Percentiles rank a stretch among this genome's conserved stretches.
These are phyloP conservation scores for Exsudoporus frostii DNA, from an alignment of 768 basidiomycete species.

Conservation along the genomic window DNA sequence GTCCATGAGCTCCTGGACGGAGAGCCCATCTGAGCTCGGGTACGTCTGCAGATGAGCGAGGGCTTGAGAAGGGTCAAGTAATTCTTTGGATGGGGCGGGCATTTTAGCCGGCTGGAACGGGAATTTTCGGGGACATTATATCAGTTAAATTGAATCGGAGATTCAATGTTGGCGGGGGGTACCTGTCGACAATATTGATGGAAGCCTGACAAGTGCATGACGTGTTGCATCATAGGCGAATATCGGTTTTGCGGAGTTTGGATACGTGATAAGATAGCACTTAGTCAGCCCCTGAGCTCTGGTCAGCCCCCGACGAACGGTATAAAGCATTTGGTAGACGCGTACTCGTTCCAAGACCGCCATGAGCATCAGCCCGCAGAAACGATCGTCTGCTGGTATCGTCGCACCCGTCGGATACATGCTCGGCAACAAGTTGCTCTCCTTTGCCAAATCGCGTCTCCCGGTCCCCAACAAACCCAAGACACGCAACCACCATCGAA, in stretches of 20 bases:
- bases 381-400: slow-evolving; percentile 2
- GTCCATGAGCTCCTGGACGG: slow-evolving; percentile 84
- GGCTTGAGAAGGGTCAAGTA: slow-evolving; percentile 71
- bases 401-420: slow-evolving; percentile 7
- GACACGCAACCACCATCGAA: slow-evolving; percentile 6
- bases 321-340: slow-evolving; percentile 7
- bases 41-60: slow-evolving; percentile 76
- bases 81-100: slow-evolving; percentile 31
- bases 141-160: slow-evolving; percentile 12
- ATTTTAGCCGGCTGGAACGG: slow-evolving; percentile 29
- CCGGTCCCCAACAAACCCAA: slow-evolving; percentile 18
- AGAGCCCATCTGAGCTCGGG: slow-evolving; percentile 73
- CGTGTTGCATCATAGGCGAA: too few relatives aligned
- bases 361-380: slow-evolving; percentile 11
- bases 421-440: slow-evolving; percentile 18
- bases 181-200: too few relatives aligned
- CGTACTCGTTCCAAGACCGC: too few relatives aligned
- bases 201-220: too few relatives aligned
- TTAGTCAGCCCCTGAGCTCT: neutral
- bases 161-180: neutral
- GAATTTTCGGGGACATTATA: neutral
- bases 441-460: slow-evolving; percentile 25
- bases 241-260: neutral
- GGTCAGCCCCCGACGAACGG: slow-evolving; percentile 15
- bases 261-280: neutral